Conservation (phyloP, 805 yeast species). For the Wickerhamiella siamensis region DNA sequence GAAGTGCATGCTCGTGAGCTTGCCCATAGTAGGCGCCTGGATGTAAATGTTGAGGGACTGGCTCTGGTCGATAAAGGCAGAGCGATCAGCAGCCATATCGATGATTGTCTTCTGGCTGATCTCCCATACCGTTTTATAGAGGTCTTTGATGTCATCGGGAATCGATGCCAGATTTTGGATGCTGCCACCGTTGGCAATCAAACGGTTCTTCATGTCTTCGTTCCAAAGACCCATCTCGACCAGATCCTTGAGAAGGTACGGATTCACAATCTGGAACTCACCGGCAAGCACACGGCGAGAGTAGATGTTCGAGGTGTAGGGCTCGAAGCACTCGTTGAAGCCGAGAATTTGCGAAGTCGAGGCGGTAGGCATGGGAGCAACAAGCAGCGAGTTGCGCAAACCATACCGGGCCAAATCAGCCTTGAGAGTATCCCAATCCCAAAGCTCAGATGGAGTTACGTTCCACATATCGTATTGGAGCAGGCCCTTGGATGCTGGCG, state of each 20-base stretch:
- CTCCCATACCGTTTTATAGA: constrained; percentile 97
- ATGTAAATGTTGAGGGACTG: constrained; percentile 85
- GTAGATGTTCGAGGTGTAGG: constrained; percentile 84
- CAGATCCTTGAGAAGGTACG: constrained; percentile 68
- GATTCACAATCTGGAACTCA: constrained; percentile 85
- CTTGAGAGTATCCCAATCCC: constrained; percentile 76
- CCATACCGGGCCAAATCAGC: constrained; percentile 47
- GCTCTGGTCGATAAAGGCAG: constrained; percentile 68
- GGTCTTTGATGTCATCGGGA: constrained; percentile 56
- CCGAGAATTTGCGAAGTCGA: constrained; percentile 94
- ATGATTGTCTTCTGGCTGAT: constrained; percentile 71
- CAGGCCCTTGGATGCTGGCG: constrained; percentile 78
- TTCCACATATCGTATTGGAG: constrained; percentile 85
- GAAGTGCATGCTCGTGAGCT: constrained; percentile 94
- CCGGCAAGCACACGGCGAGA: constrained; percentile 85
- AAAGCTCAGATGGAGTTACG: constrained; percentile 58
- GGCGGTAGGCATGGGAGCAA: constrained; percentile 96
- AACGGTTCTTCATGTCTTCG: constrained; percentile 59
- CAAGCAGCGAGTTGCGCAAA: constrained; percentile 58
- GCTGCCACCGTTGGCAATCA: constrained; percentile 71
- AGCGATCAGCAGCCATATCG: constrained; percentile 74
- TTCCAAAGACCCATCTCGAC: constrained; percentile 75
- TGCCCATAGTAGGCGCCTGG: constrained; percentile 87
- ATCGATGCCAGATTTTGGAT: constrained; percentile 60
- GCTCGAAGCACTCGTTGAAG: constrained; percentile 90